Evolutionary conservation across 2,329 filamentous ascomycete genomes (phyloP), one percentile per base, ranked within the genome.

Genomic region (Diaporthe ilicicola): DNA sequence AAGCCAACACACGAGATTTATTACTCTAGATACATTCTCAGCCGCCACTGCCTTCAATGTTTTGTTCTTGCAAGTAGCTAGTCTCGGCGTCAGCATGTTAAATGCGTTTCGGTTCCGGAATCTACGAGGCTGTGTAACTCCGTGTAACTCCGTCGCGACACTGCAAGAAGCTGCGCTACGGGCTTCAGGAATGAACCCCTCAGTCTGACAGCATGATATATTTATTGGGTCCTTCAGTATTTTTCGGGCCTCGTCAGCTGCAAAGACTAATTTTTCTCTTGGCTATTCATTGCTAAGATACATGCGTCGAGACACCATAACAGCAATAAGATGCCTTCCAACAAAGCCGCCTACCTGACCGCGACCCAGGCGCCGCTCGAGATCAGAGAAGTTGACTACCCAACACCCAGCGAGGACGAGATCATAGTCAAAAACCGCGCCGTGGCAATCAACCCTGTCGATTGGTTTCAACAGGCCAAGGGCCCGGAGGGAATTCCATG

Each of bases 391-490:
- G 42, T 42, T 13, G 69, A 65, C 3, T 69, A 71, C 27, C 71
- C 71, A 10, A 29, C 29, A 8, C 48, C 46, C 2, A 50, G 32
- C 1, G 56, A 71, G 2, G 53, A 72, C 13, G 73, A 79, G 65
- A 72, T 81, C 19, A 66, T 80, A 27, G 71, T 81, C 50, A 75
- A 73, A 50, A 80, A 77, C 65, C 69, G 66, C 24, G 77, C 79
- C 34, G 72, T 81, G 19, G 79, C 79, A 12, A 75, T 82, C 70
- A 82, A 81, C 78, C 72, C 76, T 73, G 50, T 81, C 24, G 80
- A 82, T 70, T 74, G 67, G 37, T 66, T 71, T 4, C 77, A 78
- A 62, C 79, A 81, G 70, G 68, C 77, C 46, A 32, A 64, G 32
- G 80, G 78, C 13, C 72, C 81, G 46, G 42, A 72, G 5, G 19